Percentiles rank a stretch among this genome's conserved stretches.
Evolutionary conservation across 2,329 filamentous ascomycete species (phyloP).

Genomic region (Lasiodiplodia sp.): DNA sequence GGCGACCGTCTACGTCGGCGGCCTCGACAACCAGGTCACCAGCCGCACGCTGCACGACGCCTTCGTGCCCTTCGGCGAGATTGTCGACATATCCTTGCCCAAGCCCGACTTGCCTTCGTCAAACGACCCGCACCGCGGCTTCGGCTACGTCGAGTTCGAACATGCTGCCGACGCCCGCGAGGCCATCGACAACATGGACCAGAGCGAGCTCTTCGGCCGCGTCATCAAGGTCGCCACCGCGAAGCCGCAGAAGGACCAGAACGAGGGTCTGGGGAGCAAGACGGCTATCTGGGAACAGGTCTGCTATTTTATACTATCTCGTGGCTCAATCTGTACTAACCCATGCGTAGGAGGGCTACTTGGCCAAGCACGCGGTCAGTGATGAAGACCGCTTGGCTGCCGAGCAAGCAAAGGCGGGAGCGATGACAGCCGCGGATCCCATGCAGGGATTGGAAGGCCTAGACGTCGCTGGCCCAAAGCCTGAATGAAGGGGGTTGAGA

Average conservation of each 20-base stretch:
- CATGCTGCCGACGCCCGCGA: conserved; percentile 85
- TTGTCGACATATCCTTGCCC: conserved; percentile 87
- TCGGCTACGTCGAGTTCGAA: conserved; percentile 96
- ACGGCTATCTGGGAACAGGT: conserved; percentile 98
- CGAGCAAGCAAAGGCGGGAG: conserved; percentile 61
- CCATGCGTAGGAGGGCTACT: conserved; percentile 79
- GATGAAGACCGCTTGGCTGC: conserved; percentile 76
- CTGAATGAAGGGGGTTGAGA: conserved; percentile 59
- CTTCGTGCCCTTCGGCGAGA: conserved; percentile 96
- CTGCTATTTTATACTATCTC: conserved; percentile 42
- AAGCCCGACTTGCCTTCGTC: conserved; percentile 84
- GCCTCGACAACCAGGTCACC: conserved; percentile 81
- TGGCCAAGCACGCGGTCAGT: conserved; percentile 84
- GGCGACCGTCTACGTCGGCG: conserved; percentile 90
- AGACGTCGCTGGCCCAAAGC: conserved; percentile 92
- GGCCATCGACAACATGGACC: conserved; percentile 99
- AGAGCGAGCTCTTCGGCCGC: conserved; percentile 90
- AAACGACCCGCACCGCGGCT: conserved; percentile 83
- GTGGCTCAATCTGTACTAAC: conserved; percentile 6
- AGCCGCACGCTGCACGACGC: conserved; percentile 80
- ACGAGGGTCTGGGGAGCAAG: conserved; percentile 88
- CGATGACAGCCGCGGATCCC: conserved; percentile 73
- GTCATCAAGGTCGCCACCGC: conserved; percentile 92
- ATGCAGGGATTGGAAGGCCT: conserved; percentile 96
- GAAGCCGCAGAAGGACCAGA: conserved; percentile 87